phyloP scores from a whole-genome alignment of 2,329 filamentous ascomycete genomes.

The Podosphaera aphanis region DNA sequence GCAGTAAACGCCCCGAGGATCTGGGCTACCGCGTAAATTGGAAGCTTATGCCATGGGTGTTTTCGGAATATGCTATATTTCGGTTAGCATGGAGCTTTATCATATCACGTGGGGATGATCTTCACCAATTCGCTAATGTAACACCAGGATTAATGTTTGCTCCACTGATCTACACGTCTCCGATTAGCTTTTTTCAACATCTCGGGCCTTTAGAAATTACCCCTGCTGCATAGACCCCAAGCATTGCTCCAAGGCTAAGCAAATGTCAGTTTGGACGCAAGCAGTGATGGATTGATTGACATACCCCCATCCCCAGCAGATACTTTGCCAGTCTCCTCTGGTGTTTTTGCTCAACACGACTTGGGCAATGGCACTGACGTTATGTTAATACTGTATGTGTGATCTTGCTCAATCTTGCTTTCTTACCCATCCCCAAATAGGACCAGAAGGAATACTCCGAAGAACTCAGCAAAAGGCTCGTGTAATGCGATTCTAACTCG shows the following conservation, averaged over 20 bases:
- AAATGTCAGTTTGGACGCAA: slow-evolving; percentile 1
- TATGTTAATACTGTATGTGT: slow-evolving; percentile 1
- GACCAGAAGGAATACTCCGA: slow-evolving; percentile 43
- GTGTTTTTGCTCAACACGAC: slow-evolving; percentile 25
- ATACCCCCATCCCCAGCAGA: slow-evolving; percentile 15
- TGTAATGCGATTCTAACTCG: slow-evolving; percentile 6
- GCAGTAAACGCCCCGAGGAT: slow-evolving; percentile 42
- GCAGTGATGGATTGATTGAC: background rate
- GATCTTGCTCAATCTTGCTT: background rate
- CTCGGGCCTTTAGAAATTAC: slow-evolving; percentile 17
- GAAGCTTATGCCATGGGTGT: slow-evolving; percentile 46
- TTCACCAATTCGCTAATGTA: slow-evolving; percentile 38
- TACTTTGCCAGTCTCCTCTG: slow-evolving; percentile 13
- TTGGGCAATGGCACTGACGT: slow-evolving; percentile 32
- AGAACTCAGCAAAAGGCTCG: slow-evolving; percentile 36
- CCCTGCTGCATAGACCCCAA: slow-evolving; percentile 40
- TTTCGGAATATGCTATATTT: slow-evolving; percentile 29
- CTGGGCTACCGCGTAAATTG: slow-evolving; percentile 40
- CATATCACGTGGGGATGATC: background rate
- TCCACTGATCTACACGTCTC: slow-evolving; percentile 18
- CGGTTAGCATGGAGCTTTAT: background rate
- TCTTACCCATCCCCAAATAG: slow-evolving; percentile 41
- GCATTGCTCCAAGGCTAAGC: slow-evolving; percentile 39
- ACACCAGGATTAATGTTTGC: slow-evolving; percentile 49
- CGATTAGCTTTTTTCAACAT: slow-evolving; percentile 2